These are phyloP conservation scores for Clathrus columnatus DNA, from an alignment of 768 basidiomycete genomes.

Conservation along the genomic window DNA sequence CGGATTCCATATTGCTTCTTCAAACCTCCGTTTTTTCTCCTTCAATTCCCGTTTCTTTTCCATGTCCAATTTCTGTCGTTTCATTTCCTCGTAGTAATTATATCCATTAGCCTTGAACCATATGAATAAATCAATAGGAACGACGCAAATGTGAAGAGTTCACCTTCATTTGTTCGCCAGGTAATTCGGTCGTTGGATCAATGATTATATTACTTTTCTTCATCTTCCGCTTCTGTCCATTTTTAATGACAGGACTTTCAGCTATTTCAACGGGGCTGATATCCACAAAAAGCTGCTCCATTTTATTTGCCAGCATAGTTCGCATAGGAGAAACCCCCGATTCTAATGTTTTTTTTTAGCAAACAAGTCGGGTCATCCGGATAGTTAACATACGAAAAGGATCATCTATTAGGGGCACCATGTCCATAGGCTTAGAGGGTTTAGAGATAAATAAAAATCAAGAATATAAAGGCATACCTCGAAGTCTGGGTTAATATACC, in stretches of 20 bases:
- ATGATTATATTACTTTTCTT: constrained; percentile 44
- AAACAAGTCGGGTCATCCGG: background rate
- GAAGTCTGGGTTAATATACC: background rate
- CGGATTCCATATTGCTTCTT: constrained; percentile 58
- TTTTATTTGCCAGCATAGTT: background rate
- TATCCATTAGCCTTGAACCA: constrained; percentile 28
- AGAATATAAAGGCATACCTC: background rate
- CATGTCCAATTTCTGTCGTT: constrained; percentile 40
- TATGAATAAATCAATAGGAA: background rate
- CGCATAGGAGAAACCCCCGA: background rate
- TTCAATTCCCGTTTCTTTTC: constrained; percentile 48
- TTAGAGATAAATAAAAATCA: background rate
- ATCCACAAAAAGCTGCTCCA: background rate
- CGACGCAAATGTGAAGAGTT: constrained; percentile 2
- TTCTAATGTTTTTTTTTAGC: background rate
- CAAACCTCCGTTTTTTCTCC: constrained; percentile 41
- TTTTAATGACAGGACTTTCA: background rate
- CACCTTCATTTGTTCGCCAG: constrained; percentile 75
- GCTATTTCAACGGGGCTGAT: background rate
- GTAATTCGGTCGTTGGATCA: constrained; percentile 70
- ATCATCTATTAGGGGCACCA: background rate
- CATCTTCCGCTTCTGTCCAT: background rate
- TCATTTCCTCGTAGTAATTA: constrained; percentile 60
- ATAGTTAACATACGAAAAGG: background rate
- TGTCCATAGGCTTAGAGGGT: background rate